Base-by-base conservation (phyloP, 495 filamentous ascomycete genomes). In the Podospora comata region DNA sequence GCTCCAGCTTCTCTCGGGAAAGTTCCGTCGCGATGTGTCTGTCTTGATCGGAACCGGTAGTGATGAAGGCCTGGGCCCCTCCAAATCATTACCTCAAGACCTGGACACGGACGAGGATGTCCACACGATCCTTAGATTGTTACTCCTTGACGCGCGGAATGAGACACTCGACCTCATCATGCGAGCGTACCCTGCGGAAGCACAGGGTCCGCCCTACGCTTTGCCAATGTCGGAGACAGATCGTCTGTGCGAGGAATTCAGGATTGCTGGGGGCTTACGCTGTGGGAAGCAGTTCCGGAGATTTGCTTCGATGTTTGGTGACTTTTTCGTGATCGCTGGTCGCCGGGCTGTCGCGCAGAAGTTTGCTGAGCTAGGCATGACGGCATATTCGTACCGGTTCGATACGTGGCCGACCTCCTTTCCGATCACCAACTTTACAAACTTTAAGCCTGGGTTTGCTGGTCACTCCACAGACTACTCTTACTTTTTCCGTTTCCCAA, bases 361-460 rank as follows among this genome's bases (percentile, higher is more conserved):
- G 64, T 66, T 66, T 66, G 64, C 64, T 5, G 64, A 66, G 55
- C 55, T 32, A 23, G 64, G 64, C 13, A 56, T 66, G 20, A 57
- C 27, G 54, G 23, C 56, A 16, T 66, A 66, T 27, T 58, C 54
- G 3, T 66, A 59, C 54, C 65, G 65, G 30, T 67, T 67, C 20
- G 65, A 67, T 19, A 67, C 65, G 2, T 67, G 65, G 65, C 65
- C 65, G 57, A 67, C 34, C 19, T 23, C 27, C 27, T 58, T 67
- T 34, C 57, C 56, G 0, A 58, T 58, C n/a, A 27, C n/a, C 56
- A 58, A 60, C 27, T 48, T n/a, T 11, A 59, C 30, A 30, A 62
- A 62, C 15, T 48, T 67, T 58, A 62, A 27, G 20, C 65, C 65
- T 27, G 66, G 66, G 20, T 67, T 67, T 20, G 39, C 66, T 2